Evolutionary conservation across 2,329 filamentous ascomycete species (phyloP), one percentile per base, ranked within the genome.

Genomic region (Pseudopithomyces chartarum): DNA sequence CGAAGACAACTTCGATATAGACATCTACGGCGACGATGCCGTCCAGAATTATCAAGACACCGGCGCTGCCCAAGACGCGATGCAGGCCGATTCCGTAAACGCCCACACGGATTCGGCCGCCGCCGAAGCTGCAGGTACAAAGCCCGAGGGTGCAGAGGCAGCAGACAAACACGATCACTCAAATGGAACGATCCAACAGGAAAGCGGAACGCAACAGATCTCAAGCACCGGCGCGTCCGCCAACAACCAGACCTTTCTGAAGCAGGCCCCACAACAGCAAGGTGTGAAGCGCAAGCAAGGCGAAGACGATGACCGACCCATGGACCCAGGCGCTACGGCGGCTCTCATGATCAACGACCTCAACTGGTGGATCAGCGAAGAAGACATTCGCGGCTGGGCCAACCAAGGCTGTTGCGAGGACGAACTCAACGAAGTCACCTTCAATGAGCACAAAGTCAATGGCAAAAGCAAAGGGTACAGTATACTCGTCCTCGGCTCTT

Each of bases 381-480:
- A 99, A 70, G 92, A 98, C 66, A 86, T 99, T 55, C 90, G 95
- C 52, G 90, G 90, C 49, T 97, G 92, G 91, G 83, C 90, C 22
- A 87, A 87, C 63, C 84, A 90, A 62, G 91, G 90, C n/a, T 85
- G 85, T 2, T 91, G 87, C 65, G 95, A 98, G 74, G 84, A 88
- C 44, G 91, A 97, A 69, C 80, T 98, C 17, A 92, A 91, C 68
- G 95, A 98, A 59, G 87, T 99, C 50, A 97, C 93, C 0, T 99
- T 98, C 75, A 97, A 92, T 69, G 95, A 99, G 75, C 95, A 98
- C 78, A 99, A 99, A 75, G 93, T 98, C 46, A 99, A 99, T 66
- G 95, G 95, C 66, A 99, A 99, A 80, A 97, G 92, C 78, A 97
- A 98, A 81, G 94, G 95, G 93, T 96, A 83, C 62, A 36, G 3